Percentiles rank a stretch among this genome's conserved stretches.
Evolutionary conservation across 169 alveolate genomes (phyloP).

Genomic region (Eimeria necatrix): DNA sequence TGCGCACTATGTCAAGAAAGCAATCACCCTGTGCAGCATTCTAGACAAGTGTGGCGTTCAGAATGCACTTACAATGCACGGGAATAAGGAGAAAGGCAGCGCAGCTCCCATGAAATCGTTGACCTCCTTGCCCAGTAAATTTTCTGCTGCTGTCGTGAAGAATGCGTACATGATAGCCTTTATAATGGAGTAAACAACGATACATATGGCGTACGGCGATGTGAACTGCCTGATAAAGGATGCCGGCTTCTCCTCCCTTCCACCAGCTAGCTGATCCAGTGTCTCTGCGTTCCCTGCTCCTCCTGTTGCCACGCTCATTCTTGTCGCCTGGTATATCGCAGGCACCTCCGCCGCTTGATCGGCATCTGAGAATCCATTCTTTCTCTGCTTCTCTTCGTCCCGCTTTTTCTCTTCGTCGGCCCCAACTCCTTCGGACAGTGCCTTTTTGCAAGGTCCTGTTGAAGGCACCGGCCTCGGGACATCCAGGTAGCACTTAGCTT

Average conservation of each 20-base stretch:
- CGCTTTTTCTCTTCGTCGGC: not conserved
- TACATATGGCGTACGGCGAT: slow-evolving; percentile 66
- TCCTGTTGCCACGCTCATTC: slow-evolving; percentile 64
- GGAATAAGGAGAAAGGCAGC: slow-evolving; percentile 77
- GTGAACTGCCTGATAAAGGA: slow-evolving; percentile 75
- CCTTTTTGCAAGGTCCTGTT: slow-evolving; percentile 37
- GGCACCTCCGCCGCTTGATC: slow-evolving; percentile 43
- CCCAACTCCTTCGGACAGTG: slow-evolving; percentile 37
- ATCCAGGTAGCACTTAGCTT: not conserved
- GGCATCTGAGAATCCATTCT: not conserved
- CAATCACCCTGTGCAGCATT: not conserved
- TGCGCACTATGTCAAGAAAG: not conserved
- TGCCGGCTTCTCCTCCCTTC: slow-evolving; percentile 52
- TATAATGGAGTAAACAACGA: slow-evolving; percentile 59
- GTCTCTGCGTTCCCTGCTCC: slow-evolving; percentile 77
- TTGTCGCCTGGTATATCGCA: slow-evolving; percentile 53
- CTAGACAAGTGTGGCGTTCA: not conserved
- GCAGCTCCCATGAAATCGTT: slow-evolving; percentile 82
- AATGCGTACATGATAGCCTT: slow-evolving; percentile 75
- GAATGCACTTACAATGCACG: slow-evolving; percentile 77
- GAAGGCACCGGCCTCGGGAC: slow-evolving; percentile 60
- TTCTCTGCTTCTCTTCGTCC: slow-evolving; percentile 42
- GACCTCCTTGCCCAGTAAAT: slow-evolving; percentile 77
- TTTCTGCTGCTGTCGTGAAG: slow-evolving; percentile 77
- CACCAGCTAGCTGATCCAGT: slow-evolving; percentile 53